phyloP scores from a whole-genome alignment of 2,329 filamentous ascomycete species.

The Colletotrichum cuscutae region DNA sequence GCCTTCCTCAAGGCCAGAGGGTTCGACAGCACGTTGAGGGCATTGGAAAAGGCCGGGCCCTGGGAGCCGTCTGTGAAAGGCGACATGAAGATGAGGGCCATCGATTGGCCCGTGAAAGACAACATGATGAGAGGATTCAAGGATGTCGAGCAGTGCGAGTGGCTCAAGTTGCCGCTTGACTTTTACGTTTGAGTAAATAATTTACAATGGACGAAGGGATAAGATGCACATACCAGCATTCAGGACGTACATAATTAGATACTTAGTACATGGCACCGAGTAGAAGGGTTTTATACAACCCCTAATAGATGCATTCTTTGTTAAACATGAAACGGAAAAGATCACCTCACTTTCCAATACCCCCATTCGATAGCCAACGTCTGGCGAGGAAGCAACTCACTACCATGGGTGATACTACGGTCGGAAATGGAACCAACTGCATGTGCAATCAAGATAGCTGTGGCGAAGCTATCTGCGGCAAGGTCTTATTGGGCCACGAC shows the following conservation, averaged over 20 bases:
- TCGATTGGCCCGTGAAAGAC: slow-evolving; percentile 45
- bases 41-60: slow-evolving; percentile 48
- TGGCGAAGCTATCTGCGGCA: neutral
- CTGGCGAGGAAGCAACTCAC: neutral
- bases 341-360: neutral
- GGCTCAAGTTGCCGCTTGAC: slow-evolving; percentile 50
- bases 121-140: slow-evolving; percentile 48
- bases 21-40: slow-evolving; percentile 44
- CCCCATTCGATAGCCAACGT: neutral
- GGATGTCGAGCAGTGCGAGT: slow-evolving; percentile 58
- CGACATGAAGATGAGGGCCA: slow-evolving; percentile 55
- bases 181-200: slow-evolving; percentile 45
- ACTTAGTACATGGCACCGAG: neutral
- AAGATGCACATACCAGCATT: neutral
- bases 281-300: neutral
- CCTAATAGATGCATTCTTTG: neutral
- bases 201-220: neutral
- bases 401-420: neutral
- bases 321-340: neutral
- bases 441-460: neutral
- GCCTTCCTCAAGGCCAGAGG: slow-evolving; percentile 45
- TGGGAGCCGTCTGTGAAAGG: slow-evolving; percentile 47
- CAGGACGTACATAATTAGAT: neutral
- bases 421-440: neutral
- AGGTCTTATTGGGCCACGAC: neutral